Evolutionary conservation across 2,329 filamentous ascomycete species (phyloP), one percentile per base, ranked within the genome.

Genomic region (Claviceps sorghi): DNA sequence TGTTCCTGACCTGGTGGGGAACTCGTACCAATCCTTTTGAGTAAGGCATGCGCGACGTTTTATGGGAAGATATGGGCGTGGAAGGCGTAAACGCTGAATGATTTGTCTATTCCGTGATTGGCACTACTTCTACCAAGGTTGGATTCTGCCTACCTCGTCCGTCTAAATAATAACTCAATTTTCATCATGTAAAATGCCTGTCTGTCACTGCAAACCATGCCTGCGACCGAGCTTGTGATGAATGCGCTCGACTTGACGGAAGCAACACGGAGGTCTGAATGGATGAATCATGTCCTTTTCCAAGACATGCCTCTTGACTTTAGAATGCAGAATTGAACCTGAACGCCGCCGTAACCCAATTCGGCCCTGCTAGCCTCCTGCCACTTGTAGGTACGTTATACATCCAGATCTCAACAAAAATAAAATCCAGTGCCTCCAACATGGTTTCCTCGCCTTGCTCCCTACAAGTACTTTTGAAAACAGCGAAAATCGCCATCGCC

Each of bases 1-100:
- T 95, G 64, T 88, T 97, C 80, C 77, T 97, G 62, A 95, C 88
- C 67, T 97, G 88, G 86, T 97, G 91, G 91, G 91, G 91, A 64
- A 96, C 91, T 64, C 84, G 86, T 67, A 93, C 88, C 72, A 91
- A 89, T 76, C 88, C 88, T 55, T 94, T 95, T 70, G 82, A 89
- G 65, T 90, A 85, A 52, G 42, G 47, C 17, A 21, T 26, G 21
- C 1, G 19, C 8, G 29, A 47, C 29, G 48, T 41, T 40, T 4
- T 17, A 47, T 41, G 47, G 47, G 9, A 17, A 43, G 38, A 38
- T 13, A 30, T 13, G 34, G 32, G 3, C 29, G 10, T 30, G 34
- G 32, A 36, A 8, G 21, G n/a, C 32, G 17, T 21, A 3, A n/a
- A 48, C 26, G 43, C 50, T 47, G 29, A 11, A 47, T 32, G 10